Conservation (phyloP, 2,329 filamentous ascomycete genomes). For the Dactylellina cionopaga region DNA sequence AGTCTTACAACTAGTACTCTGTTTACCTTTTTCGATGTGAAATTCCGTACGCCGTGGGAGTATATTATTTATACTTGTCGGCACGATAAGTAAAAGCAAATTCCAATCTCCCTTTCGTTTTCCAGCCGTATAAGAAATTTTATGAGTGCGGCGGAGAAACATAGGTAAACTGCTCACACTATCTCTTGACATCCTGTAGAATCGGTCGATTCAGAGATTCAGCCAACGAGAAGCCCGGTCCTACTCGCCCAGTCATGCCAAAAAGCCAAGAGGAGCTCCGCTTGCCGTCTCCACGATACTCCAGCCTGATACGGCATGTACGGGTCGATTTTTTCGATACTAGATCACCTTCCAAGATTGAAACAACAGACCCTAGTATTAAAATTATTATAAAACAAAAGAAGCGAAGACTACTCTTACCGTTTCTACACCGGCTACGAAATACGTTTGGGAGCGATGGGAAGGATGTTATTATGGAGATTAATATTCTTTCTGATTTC, state of each 20-base stretch:
- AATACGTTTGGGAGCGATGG: neutral
- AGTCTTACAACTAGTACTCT: too few species aligned
- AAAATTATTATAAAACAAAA: neutral
- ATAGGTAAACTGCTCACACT: neutral
- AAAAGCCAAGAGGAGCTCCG: neutral
- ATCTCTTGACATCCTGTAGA: neutral
- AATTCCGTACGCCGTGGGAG: slow-evolving; percentile 26
- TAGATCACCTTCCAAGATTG: neutral
- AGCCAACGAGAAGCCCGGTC: neutral
- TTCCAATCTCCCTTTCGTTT: neutral
- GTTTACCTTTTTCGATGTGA: neutral
- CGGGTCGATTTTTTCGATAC: neutral
- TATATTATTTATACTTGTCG: slow-evolving; percentile 12
- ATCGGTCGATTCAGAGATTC: neutral
- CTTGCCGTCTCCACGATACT: neutral
- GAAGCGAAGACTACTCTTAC: neutral
- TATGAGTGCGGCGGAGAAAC: neutral
- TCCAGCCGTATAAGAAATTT: neutral
- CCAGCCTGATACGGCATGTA: neutral
- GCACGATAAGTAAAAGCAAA: slow-evolving; percentile 6
- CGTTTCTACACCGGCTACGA: neutral
- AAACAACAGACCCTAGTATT: neutral
- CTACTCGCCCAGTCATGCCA: neutral
- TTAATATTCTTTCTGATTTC: neutral
- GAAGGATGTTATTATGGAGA: neutral